Conservation (phyloP, 805 yeast species). For the Kluyveromyces starmeri region DNA sequence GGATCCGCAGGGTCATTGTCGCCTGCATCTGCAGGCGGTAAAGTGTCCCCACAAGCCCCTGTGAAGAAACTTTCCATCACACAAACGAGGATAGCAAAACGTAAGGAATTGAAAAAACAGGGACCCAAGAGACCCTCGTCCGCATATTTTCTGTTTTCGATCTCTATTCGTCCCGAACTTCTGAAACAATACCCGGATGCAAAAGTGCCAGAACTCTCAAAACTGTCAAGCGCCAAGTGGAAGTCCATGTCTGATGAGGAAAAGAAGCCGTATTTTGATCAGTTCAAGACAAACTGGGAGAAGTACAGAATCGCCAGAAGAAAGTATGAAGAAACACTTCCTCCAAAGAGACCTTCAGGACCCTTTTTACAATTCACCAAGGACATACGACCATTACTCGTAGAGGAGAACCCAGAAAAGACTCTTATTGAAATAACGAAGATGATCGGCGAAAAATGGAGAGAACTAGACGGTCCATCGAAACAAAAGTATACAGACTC, state of each 20-base stretch:
- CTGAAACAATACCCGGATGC: conserved; percentile 28
- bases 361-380: conserved; percentile 30
- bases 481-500: conserved; percentile 28
- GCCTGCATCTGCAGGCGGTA: neutral
- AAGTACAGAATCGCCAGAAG: conserved; percentile 28
- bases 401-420: conserved; percentile 27
- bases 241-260: conserved; percentile 65
- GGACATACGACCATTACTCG: conserved; percentile 27
- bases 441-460: conserved; percentile 28
- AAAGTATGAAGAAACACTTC: conserved; percentile 28
- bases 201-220: conserved; percentile 35
- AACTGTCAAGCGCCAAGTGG: conserved; percentile 87
- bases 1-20: conserved; percentile 4
- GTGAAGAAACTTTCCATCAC: conserved; percentile 28
- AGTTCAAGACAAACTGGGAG: conserved; percentile 29
- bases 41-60: conserved; percentile 11
- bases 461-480: conserved; percentile 20
- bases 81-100: conserved; percentile 29
- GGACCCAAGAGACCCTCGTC: conserved; percentile 33
- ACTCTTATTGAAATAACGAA: conserved; percentile 29
- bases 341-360: conserved; percentile 33
- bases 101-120: conserved; percentile 28
- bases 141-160: conserved; percentile 31
- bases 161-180: conserved; percentile 26
- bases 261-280: conserved; percentile 72